Percentiles rank a stretch among this genome's conserved stretches.
Evolutionary conservation across 208 protist genomes (phyloP).

Genomic region (Acanthamoeba castellanii): DNA sequence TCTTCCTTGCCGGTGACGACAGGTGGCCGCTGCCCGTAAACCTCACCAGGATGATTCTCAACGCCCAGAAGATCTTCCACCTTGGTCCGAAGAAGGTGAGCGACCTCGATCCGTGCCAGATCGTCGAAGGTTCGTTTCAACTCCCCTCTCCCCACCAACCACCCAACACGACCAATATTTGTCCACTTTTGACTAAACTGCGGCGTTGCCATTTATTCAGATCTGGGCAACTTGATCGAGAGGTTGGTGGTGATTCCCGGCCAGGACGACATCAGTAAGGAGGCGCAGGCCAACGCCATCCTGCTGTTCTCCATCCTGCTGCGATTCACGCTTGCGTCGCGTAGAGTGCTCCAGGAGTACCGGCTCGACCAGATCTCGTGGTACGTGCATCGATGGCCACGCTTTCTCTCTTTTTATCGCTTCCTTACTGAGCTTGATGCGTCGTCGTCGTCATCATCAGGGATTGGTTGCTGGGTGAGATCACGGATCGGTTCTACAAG

Average conservation of each 20-base stretch:
- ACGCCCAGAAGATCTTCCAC: constrained; percentile 16
- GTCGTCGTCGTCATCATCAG: constrained; percentile 82
- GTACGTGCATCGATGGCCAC: not conserved
- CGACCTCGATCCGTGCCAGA: constrained; percentile 3
- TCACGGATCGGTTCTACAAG: constrained; percentile 95
- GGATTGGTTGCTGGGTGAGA: constrained; percentile 97
- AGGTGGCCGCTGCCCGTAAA: constrained; percentile 93
- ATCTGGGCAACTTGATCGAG: constrained; percentile 77
- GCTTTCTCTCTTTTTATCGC: not conserved
- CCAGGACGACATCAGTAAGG: constrained; percentile 89
- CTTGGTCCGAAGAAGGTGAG: constrained; percentile 17
- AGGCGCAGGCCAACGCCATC: constrained; percentile 96
- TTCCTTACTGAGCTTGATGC: not conserved
- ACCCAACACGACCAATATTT: no score
- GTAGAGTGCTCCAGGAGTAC: constrained; percentile 95
- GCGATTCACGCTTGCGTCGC: constrained; percentile 94
- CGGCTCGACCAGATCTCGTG: constrained; percentile 95
- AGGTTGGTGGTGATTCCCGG: constrained; percentile 85
- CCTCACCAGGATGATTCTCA: constrained; percentile 92
- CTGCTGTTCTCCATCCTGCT: constrained; percentile 96
- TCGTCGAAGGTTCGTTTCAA: not conserved
- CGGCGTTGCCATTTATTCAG: constrained; percentile 90
- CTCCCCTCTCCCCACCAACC: constrained; percentile 92
- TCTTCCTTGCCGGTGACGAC: constrained; percentile 79
- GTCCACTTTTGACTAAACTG: no score